Conservation (phyloP, 1,284 basidiomycete species). For the Trametes sp. region DNA sequence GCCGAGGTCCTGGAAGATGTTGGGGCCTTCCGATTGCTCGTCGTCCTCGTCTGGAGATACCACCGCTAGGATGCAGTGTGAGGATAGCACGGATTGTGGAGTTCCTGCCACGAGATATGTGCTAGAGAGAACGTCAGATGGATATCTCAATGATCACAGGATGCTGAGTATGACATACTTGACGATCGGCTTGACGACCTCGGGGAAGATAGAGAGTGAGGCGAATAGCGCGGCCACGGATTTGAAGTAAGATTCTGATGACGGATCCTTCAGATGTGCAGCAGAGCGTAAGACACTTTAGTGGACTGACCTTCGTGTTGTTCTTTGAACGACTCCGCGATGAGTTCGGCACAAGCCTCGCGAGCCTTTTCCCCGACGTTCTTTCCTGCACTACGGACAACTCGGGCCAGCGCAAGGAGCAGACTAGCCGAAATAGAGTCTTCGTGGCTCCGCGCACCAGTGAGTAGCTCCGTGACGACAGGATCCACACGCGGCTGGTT, state of each 20-base stretch:
- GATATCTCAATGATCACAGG: neutral
- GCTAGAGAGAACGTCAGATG: conserved; percentile 41
- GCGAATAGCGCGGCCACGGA: conserved; percentile 75
- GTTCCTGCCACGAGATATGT: conserved; percentile 68
- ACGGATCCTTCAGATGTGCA: neutral
- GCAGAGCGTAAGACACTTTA: neutral
- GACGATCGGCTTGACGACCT: conserved; percentile 73
- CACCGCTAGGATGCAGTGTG: conserved; percentile 71
- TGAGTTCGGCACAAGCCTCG: conserved; percentile 77
- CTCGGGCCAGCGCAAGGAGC: conserved; percentile 79
- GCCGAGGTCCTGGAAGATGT: conserved; percentile 73
- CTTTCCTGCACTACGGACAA: conserved; percentile 74
- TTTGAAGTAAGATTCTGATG: conserved; percentile 74
- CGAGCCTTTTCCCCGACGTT: conserved; percentile 83
- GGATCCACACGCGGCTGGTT: conserved; percentile 88
- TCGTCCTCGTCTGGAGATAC: conserved; percentile 58
- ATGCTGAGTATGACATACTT: conserved; percentile 55
- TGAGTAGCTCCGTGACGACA: conserved; percentile 87
- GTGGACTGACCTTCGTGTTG: conserved; percentile 67
- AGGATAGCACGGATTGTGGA: conserved; percentile 66
- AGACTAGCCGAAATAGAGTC: conserved; percentile 81
- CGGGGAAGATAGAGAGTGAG: conserved; percentile 71
- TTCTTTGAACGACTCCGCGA: conserved; percentile 83
- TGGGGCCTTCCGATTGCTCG: conserved; percentile 47
- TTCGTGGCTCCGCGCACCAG: conserved; percentile 73